Evolutionary conservation across 768 basidiomycete species (phyloP).

Genomic region (Porphyrellus cyaneotinctus): DNA sequence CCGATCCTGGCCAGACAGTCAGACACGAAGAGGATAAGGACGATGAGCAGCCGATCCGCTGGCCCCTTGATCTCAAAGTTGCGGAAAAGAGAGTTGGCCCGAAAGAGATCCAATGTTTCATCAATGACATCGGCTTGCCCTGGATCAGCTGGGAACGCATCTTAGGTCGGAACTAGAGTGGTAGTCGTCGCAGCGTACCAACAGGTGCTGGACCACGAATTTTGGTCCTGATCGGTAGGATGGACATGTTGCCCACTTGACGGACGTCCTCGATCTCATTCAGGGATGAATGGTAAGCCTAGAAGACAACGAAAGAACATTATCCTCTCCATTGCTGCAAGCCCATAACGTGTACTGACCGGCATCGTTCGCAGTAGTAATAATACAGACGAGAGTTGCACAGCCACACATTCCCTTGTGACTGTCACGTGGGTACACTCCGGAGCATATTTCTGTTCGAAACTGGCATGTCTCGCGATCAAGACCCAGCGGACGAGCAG

Average conservation of each 20-base stretch:
- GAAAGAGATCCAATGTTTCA: constrained; percentile 94
- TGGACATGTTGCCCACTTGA: constrained; percentile 83
- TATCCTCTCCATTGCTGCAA: neutral
- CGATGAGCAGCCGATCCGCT: constrained; percentile 92
- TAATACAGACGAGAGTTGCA: constrained; percentile 28
- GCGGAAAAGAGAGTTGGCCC: constrained; percentile 97
- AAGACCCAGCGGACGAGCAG: constrained; percentile 35
- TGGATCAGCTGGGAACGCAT: constrained; percentile 58
- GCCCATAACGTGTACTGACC: constrained; percentile 37
- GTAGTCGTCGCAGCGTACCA: constrained; percentile 40
- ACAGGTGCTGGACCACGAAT: constrained; percentile 89
- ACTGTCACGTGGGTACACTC: too few species aligned
- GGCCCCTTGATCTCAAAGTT: constrained; percentile 99
- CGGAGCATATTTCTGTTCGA: too few species aligned
- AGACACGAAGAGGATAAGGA: constrained; percentile 95
- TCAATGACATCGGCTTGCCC: constrained; percentile 86
- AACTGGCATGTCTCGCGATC: constrained; percentile 29
- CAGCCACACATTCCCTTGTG: too few species aligned
- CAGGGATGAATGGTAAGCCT: constrained; percentile 97
- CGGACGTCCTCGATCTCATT: constrained; percentile 81
- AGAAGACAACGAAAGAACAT: neutral
- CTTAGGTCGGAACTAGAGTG: constrained; percentile 8
- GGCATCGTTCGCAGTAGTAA: constrained; percentile 41
- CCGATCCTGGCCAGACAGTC: constrained; percentile 95
- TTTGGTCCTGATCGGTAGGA: constrained; percentile 88